These are phyloP conservation scores for Coccomyxa subellipsoidea DNA, from an alignment of 163 green algal species.

Conservation along the genomic window DNA sequence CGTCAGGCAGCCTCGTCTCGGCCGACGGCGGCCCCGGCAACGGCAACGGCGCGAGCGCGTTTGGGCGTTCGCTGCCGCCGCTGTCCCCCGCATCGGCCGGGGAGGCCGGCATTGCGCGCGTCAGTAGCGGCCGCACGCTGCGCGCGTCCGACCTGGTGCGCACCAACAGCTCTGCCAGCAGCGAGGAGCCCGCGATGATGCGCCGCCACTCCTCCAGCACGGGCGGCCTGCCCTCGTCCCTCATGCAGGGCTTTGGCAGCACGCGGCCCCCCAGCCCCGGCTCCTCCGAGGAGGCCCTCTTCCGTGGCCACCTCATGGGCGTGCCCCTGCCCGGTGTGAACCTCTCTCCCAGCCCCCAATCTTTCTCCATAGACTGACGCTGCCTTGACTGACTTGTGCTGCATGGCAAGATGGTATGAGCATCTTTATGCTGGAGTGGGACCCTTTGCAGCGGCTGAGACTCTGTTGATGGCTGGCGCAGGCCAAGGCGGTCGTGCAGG, in stretches of 20 bases:
- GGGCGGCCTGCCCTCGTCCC: neutral
- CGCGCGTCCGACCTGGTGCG: neutral
- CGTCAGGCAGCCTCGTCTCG: neutral
- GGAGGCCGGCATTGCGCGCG: neutral
- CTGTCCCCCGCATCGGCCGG: neutral
- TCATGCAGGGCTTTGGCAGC: neutral
- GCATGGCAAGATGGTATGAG: too few species aligned
- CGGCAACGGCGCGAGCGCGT: too few species aligned
- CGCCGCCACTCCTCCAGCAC: neutral
- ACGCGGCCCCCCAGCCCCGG: neutral
- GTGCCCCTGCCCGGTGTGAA: neutral
- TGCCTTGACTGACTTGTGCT: too few species aligned
- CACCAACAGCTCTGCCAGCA: slow-evolving; percentile 1
- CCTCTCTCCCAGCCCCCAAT: neutral
- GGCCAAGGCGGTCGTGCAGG: neutral
- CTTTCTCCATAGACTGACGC: too few species aligned
- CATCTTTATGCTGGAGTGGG: neutral
- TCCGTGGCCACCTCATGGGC: neutral
- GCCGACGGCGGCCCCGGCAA: neutral
- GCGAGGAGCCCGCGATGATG: neutral
- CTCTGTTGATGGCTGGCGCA: neutral
- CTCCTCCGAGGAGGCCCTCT: neutral
- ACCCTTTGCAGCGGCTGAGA: too few species aligned
- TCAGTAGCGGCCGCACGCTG: neutral
- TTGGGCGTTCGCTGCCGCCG: neutral